Evolutionary conservation across 2,329 filamentous ascomycete species (phyloP), one percentile per base, ranked within the genome.

Genomic region (Boeremia exigua): DNA sequence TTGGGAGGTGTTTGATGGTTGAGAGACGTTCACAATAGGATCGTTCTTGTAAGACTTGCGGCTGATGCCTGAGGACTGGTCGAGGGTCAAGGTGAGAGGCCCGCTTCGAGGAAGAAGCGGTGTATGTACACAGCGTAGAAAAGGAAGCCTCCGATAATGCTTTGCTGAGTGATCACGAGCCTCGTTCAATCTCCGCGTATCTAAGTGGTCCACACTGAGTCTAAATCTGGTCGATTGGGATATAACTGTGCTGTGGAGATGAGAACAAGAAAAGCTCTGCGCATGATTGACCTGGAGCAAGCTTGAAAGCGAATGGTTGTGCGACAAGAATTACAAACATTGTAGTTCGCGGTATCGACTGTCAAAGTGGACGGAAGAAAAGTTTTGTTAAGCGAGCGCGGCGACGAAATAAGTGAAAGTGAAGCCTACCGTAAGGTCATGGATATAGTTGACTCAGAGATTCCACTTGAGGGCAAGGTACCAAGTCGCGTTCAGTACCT

Each of bases 41-140:
- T 11, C 34, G 12, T 2, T 33, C 37, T 17, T 50, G 28, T 47
- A 47, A 11, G 28, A 17, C 9, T 43, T 30, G 32, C 27, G 32
- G 30, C 43, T 47, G 43, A 17, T 56, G 53, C 53, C 53, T 56
- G 36, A 51, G 37, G 43, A 42, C 32, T 47, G 23, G 11, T 23
- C 15, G 19, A 40, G 11, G 14, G 19, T 3, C 12, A 25, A 56
- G 53, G 53, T 56, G 47, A 56, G 47, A 56, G 47, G 14, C 37
- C 27, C 37, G 32, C 17, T 56, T 23, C 14, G 27, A 34, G 17
- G 27, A 48, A 43, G 30, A 39, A 37, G 46, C 38, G 46, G 51
- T 54, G 47, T 54, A 28, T 30, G 15, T 28, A 42, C 10, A 39
- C 10, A 39, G n/a, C 12, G n/a, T 25, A 6, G 30, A 23, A 29